These are phyloP conservation scores for Fagopyrum tataricum DNA, from an alignment of 148 eudicot genomes.

Conservation along the genomic window DNA sequence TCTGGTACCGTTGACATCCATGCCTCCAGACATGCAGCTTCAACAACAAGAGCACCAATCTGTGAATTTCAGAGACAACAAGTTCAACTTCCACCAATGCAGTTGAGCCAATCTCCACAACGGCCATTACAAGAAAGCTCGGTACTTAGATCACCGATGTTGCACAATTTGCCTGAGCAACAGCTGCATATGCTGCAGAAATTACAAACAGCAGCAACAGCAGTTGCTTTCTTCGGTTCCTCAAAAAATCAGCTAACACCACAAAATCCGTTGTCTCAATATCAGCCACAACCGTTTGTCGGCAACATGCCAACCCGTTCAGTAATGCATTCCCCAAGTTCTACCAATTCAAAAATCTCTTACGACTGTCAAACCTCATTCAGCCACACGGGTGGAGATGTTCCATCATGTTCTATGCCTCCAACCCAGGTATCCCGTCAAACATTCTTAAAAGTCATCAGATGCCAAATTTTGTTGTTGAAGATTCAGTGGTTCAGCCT, in stretches of 20 bases:
- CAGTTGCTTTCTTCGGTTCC: constrained; percentile 30
- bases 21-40: constrained; percentile 61
- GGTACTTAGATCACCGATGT: constrained; percentile 44
- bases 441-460: constrained; percentile 47
- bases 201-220: constrained; percentile 52
- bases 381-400: constrained; percentile 61
- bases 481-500: constrained; percentile 44
- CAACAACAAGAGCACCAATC: constrained; percentile 62
- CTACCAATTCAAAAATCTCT: constrained; percentile 45
- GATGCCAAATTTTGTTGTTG: constrained; percentile 30
- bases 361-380: constrained; percentile 32
- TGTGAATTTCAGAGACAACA: constrained; percentile 40
- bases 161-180: constrained; percentile 59
- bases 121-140: constrained; percentile 46
- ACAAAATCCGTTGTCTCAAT: constrained; percentile 37
- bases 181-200: constrained; percentile 48
- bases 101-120: constrained; percentile 38
- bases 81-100: constrained; percentile 41
- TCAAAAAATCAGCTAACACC: constrained; percentile 46
- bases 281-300: constrained; percentile 41
- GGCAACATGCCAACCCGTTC: constrained; percentile 43
- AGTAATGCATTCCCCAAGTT: constrained; percentile 43
- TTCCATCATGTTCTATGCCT: constrained; percentile 87
- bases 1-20: constrained; percentile 34
- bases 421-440: constrained; percentile 60